Percentiles rank a stretch among this genome's conserved stretches.
Evolutionary conservation across 441 rosid species (phyloP).

Genomic region (Pelargonium australe): DNA sequence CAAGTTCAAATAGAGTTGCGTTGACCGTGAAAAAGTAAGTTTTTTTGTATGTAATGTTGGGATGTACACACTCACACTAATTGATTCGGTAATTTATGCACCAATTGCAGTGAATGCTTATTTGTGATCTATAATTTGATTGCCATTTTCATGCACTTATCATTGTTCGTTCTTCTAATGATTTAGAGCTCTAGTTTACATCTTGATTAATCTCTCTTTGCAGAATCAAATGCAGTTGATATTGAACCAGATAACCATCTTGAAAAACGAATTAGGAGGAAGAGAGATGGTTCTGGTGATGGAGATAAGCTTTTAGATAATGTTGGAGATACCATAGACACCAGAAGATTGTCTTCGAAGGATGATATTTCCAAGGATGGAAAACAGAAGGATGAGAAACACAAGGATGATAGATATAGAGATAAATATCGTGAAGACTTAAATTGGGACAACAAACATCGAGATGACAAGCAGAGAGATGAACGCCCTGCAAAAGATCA

Average conservation of each 20-base stretch:
- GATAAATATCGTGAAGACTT: slow-evolving; percentile 50
- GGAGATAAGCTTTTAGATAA: slow-evolving; percentile 57
- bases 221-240: slow-evolving; percentile 51
- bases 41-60: too few species aligned
- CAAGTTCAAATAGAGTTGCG: too few species aligned
- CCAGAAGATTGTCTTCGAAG: slow-evolving; percentile 36
- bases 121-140: neutral
- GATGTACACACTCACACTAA: neutral
- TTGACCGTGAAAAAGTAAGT: too few species aligned
- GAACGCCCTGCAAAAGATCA: slow-evolving; percentile 56
- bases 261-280: slow-evolving; percentile 63
- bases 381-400: slow-evolving; percentile 60
- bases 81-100: neutral
- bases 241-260: slow-evolving; percentile 46
- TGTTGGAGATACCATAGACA: slow-evolving; percentile 38
- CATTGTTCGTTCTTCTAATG: neutral
- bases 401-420: slow-evolving; percentile 49
- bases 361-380: slow-evolving; percentile 57
- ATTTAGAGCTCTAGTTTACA: neutral
- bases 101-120: slow-evolving; percentile 5
- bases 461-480: slow-evolving; percentile 51
- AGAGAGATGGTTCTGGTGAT: slow-evolving; percentile 54
- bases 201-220: slow-evolving; percentile 20
- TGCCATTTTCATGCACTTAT: neutral
- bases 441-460: slow-evolving; percentile 50